These are phyloP conservation scores for Harringtonia aguacate DNA, from an alignment of 2,329 filamentous ascomycete species.

Conservation along the genomic window DNA sequence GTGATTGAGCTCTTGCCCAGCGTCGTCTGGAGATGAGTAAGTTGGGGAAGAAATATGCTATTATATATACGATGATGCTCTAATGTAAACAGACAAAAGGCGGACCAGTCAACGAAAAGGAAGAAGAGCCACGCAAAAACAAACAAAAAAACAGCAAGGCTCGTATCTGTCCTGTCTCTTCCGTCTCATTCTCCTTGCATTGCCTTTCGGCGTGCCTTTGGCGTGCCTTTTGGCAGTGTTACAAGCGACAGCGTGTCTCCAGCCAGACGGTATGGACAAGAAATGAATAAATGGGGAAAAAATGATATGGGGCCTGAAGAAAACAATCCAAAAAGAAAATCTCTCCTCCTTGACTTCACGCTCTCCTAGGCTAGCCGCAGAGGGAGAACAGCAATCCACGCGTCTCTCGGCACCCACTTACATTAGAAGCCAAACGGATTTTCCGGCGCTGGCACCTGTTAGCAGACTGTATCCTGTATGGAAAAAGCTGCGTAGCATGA, in stretches of 20 bases:
- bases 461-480: constrained; percentile 6
- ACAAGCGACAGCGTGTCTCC: too few species aligned
- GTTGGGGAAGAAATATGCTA: background rate
- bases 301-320: background rate
- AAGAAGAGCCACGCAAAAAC: background rate
- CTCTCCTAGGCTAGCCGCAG: too few species aligned
- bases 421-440: constrained; percentile 21
- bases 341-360: background rate
- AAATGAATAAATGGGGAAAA: background rate
- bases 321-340: background rate
- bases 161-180: too few species aligned
- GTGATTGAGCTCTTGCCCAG: too few species aligned
- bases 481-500: constrained; percentile 23
- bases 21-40: background rate
- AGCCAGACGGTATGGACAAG: too few species aligned
- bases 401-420: too few species aligned
- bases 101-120: background rate
- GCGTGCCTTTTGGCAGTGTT: too few species aligned
- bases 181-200: too few species aligned
- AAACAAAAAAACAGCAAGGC: background rate
- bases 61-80: constrained; percentile 4
- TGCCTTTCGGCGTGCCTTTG: too few species aligned
- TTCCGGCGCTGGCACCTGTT: constrained; percentile 16
- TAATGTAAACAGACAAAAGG: background rate
- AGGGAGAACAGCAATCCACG: too few species aligned